phyloP scores from a whole-genome alignment of 441 rosid species.

The Pelargonium citronellum region DNA sequence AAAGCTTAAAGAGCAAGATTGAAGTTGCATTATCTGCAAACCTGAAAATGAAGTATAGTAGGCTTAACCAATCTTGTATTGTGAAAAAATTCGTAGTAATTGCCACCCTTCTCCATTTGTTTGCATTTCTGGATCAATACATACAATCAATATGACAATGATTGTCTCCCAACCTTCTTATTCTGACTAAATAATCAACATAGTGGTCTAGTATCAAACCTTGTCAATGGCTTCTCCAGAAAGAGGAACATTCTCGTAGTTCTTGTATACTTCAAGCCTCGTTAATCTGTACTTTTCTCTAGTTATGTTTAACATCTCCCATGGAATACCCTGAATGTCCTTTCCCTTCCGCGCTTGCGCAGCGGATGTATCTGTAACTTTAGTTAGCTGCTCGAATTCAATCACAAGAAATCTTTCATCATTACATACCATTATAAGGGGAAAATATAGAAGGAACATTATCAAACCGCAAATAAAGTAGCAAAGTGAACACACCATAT shows the following conservation, averaged over 20 bases:
- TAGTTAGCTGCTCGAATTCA: constrained; percentile 35
- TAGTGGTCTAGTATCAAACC: constrained; percentile 25
- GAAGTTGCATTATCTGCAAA: background rate
- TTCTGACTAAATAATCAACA: background rate
- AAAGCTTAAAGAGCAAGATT: background rate
- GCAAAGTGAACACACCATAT: constrained; percentile 29
- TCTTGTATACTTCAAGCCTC: constrained; percentile 55
- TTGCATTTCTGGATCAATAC: constrained; percentile 27
- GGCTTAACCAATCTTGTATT: constrained; percentile 39
- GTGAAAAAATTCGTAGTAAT: constrained; percentile 35
- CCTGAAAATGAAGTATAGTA: constrained; percentile 44
- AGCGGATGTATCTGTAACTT: constrained; percentile 51
- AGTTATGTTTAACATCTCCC: constrained; percentile 51
- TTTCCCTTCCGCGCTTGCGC: constrained; percentile 53
- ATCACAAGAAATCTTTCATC: background rate
- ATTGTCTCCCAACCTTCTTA: background rate
- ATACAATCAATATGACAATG: background rate
- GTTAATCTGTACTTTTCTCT: constrained; percentile 51
- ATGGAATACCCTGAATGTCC: constrained; percentile 67
- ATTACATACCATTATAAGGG: too few species aligned
- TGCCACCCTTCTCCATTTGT: constrained; percentile 32
- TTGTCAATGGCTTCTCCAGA: constrained; percentile 40
- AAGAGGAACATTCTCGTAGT: constrained; percentile 42
- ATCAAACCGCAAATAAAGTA: background rate
- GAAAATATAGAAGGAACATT: too few species aligned